Evolutionary conservation across 768 basidiomycete species (phyloP).

Genomic region (Suillus discolor): DNA sequence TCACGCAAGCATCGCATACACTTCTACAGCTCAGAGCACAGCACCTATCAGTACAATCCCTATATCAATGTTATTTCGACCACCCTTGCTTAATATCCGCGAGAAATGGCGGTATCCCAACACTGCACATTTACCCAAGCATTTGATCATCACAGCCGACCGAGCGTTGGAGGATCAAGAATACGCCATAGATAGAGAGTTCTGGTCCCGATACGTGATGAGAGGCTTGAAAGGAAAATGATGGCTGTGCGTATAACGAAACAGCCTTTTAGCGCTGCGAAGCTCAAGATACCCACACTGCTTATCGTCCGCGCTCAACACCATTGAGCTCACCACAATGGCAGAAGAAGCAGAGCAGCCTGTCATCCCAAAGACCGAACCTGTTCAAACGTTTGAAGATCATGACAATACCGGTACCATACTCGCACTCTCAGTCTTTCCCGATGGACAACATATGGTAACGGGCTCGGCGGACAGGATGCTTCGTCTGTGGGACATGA

Average conservation of each 20-base stretch:
- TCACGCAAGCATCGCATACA: not conserved
- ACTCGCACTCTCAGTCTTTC: not conserved
- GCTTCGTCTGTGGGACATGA: not conserved
- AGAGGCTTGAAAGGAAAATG: not conserved
- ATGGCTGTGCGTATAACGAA: not conserved
- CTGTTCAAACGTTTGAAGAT: not conserved
- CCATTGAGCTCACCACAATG: not conserved
- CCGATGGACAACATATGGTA: not conserved
- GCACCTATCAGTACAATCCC: not conserved
- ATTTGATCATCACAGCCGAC: not conserved
- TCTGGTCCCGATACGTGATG: not conserved
- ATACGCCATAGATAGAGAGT: not conserved
- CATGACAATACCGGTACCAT: not conserved
- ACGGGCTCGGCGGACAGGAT: not conserved
- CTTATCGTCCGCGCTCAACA: not conserved
- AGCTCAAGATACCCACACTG: not conserved
- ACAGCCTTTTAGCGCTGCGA: not conserved
- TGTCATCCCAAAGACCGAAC: not conserved
- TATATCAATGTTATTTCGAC: not conserved
- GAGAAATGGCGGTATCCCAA: not conserved
- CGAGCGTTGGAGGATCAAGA: not conserved
- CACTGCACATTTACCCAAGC: not conserved
- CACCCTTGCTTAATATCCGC: not conserved
- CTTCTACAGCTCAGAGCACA: not conserved
- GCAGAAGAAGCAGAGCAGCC: not conserved